A percentile compares a stretch with the other conserved stretches of the same genome.
Conservation (phyloP, 225 moss, liverwort and hornwort species). For the Polytrichum formosum region DNA sequence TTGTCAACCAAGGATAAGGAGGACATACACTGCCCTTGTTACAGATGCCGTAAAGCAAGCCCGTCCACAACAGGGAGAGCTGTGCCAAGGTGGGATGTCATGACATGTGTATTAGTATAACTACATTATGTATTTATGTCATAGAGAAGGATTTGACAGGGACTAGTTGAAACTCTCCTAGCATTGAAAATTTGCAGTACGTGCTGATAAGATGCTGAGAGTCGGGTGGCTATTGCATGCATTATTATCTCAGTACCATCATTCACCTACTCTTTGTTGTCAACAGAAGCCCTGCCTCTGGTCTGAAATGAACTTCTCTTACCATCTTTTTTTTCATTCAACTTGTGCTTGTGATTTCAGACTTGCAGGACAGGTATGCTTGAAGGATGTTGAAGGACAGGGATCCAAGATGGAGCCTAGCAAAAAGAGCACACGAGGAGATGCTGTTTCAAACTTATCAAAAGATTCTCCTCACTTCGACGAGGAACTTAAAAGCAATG, state of each 20-base stretch:
- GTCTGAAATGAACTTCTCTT: too few species aligned
- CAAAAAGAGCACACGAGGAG: slow-evolving; percentile 25
- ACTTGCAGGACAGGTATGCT: slow-evolving; percentile 47
- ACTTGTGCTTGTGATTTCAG: slow-evolving; percentile 24
- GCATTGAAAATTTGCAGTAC: too few species aligned
- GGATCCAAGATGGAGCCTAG: slow-evolving; percentile 34
- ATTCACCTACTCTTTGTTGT: too few species aligned
- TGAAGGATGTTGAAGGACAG: slow-evolving; percentile 44
- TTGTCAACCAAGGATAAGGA: slow-evolving; percentile 32
- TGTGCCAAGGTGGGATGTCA: slow-evolving; percentile 59
- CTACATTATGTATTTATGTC: too few species aligned
- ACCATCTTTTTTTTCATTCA: too few species aligned
- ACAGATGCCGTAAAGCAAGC: slow-evolving; percentile 58
- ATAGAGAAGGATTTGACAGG: too few species aligned
- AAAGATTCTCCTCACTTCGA: slow-evolving; percentile 26
- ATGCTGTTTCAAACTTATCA: slow-evolving; percentile 12
- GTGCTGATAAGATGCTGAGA: too few species aligned
- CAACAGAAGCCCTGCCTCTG: too few species aligned
- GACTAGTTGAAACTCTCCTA: too few species aligned
- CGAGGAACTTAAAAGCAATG: slow-evolving; percentile 26
- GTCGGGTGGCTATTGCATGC: too few species aligned
- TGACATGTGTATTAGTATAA: too few species aligned
- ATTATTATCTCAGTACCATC: too few species aligned
- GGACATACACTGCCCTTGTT: slow-evolving; percentile 48
- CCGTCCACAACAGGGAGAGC: slow-evolving; percentile 55